Conservation (phyloP, 2,329 filamentous ascomycete genomes). For the Fusarium sp. region DNA sequence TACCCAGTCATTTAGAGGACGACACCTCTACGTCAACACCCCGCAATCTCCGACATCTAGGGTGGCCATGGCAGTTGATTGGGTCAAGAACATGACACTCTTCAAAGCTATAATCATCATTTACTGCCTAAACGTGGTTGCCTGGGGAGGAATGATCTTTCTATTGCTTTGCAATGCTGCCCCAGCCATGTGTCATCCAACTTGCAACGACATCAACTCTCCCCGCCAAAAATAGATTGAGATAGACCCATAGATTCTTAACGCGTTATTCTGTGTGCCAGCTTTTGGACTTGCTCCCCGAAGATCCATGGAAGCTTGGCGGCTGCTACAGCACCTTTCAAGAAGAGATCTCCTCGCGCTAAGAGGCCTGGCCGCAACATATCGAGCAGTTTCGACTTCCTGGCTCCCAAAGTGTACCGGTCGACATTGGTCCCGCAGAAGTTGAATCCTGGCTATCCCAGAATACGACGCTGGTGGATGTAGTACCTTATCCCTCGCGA, state of each 20-base stretch:
- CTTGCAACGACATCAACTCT: constrained; percentile 73
- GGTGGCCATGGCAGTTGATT: neutral
- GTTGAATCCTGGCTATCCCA: neutral
- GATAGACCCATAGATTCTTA: constrained; percentile 81
- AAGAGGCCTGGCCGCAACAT: neutral
- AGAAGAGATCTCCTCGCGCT: neutral
- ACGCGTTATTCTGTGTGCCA: constrained; percentile 86
- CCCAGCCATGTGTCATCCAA: neutral
- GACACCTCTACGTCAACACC: too few relatives aligned
- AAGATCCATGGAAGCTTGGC: constrained; percentile 74
- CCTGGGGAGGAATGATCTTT: neutral
- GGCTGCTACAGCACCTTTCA: neutral
- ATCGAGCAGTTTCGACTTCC: neutral
- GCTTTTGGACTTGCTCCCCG: constrained; percentile 86
- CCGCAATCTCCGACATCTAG: neutral
- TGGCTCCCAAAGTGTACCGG: neutral
- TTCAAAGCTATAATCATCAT: neutral
- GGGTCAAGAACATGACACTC: neutral
- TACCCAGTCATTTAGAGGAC: neutral
- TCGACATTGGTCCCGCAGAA: neutral
- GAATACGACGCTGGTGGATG: neutral
- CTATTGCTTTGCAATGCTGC: neutral
- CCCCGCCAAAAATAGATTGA: constrained; percentile 85
- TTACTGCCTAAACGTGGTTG: neutral
- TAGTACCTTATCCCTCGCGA: neutral